Evolutionary conservation across 2,329 filamentous ascomycete species (phyloP).

Genomic region (Ceratocystis lukuohia): DNA sequence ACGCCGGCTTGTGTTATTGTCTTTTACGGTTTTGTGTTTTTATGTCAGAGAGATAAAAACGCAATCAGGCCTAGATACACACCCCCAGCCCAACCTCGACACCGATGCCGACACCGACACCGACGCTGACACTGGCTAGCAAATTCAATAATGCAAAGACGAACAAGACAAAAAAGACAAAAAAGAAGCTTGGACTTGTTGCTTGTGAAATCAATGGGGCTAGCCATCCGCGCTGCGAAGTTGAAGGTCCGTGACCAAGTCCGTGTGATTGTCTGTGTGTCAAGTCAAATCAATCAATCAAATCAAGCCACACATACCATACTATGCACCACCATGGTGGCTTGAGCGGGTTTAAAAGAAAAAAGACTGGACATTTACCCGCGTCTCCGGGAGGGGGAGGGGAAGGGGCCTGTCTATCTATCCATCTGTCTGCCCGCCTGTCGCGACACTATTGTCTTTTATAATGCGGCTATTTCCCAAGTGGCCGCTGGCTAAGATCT

Average conservation of each 20-base stretch:
- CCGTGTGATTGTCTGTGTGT: slow-evolving; percentile 9
- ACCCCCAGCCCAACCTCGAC: too few relatives aligned
- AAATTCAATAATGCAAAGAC: background rate
- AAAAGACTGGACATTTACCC: background rate
- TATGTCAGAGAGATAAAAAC: too few relatives aligned
- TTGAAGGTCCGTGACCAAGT: slow-evolving; percentile 1
- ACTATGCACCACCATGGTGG: too few relatives aligned
- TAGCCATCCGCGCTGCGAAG: background rate
- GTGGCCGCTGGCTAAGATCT: slow-evolving; percentile 4
- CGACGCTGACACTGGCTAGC: background rate
- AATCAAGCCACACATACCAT: background rate
- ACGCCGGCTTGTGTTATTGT: too few relatives aligned
- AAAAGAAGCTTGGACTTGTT: background rate
- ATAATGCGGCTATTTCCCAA: slow-evolving; percentile 1
- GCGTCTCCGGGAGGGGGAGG: background rate
- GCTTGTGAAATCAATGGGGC: background rate
- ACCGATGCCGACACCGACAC: background rate
- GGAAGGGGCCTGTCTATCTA: too few relatives aligned
- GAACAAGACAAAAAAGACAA: background rate
- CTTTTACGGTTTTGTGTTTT: too few relatives aligned
- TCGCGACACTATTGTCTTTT: slow-evolving; percentile 5
- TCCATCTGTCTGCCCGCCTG: background rate
- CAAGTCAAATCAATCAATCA: slow-evolving; percentile 6
- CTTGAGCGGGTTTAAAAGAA: background rate
- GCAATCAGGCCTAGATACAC: too few relatives aligned